Evolutionary conservation across 352 stramenopile species (phyloP).

Genomic region (Discostella stelligera): DNA sequence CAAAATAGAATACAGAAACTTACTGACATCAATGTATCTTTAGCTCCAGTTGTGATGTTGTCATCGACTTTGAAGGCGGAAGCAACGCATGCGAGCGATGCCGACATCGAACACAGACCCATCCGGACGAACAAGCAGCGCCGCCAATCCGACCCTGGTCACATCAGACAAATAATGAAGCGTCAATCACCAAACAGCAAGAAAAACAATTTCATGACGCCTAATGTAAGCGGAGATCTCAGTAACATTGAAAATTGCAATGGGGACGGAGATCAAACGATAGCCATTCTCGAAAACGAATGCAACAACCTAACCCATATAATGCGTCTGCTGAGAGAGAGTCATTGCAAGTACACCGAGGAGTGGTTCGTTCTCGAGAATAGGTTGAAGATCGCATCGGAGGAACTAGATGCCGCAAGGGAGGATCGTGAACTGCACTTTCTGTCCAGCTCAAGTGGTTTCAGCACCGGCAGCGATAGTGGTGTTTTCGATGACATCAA

Average conservation of each 20-base stretch:
- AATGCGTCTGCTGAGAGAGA: slow-evolving; percentile 10
- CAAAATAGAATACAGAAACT: too few relatives aligned
- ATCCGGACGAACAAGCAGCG: not conserved
- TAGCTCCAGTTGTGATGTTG: too few relatives aligned
- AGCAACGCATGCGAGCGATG: not conserved
- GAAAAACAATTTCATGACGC: not conserved
- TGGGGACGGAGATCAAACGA: slow-evolving; percentile 10
- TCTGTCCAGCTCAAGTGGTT: not conserved
- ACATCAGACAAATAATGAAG: not conserved
- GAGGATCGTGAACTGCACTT: slow-evolving; percentile 51
- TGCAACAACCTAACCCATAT: slow-evolving; percentile 11
- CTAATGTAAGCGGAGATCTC: not conserved
- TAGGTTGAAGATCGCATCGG: slow-evolving; percentile 29
- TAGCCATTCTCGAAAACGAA: slow-evolving; percentile 27
- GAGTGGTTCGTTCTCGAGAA: slow-evolving; percentile 48
- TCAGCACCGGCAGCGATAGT: not conserved
- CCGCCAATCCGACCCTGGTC: not conserved
- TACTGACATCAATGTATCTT: too few relatives aligned
- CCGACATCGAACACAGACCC: not conserved
- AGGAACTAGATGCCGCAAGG: slow-evolving; percentile 49
- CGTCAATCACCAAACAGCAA: not conserved
- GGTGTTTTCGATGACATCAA: not conserved
- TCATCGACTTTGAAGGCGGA: not conserved
- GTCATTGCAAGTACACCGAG: slow-evolving; percentile 23
- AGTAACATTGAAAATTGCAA: not conserved